Evolutionary conservation across 306 rosid genomes (phyloP).

Genomic region (Datisca glomerata): DNA sequence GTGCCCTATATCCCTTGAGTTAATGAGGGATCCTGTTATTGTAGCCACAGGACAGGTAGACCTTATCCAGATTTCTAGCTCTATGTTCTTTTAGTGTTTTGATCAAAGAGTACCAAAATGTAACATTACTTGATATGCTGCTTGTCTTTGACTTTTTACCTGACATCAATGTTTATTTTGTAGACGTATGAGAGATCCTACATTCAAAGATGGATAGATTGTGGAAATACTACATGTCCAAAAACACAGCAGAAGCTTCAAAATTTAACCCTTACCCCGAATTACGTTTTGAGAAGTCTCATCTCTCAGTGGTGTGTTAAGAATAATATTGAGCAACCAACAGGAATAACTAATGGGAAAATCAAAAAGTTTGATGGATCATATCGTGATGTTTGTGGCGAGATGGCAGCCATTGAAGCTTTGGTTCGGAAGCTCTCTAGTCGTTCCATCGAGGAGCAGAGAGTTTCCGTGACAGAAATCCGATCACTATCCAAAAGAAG

Average conservation of each 20-base stretch:
- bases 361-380: constrained; percentile 83
- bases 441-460: constrained; percentile 48
- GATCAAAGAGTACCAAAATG: not conserved
- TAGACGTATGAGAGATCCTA: constrained; percentile 94
- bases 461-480: constrained; percentile 68
- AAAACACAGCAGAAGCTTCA: constrained; percentile 96
- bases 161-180: constrained; percentile 6
- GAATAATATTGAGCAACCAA: constrained; percentile 76
- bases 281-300: constrained; percentile 84
- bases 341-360: constrained; percentile 75
- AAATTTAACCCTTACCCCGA: constrained; percentile 73
- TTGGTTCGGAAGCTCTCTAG: constrained; percentile 66
- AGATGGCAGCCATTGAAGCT: constrained; percentile 61
- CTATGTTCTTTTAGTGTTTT: not conserved
- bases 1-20: constrained; percentile 93
- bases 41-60: constrained; percentile 96
- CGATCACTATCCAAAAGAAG: constrained; percentile 88
- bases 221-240: constrained; percentile 81
- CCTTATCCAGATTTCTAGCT: constrained; percentile 2
- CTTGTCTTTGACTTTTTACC: not conserved
- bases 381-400: constrained; percentile 73
- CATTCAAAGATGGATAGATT: constrained; percentile 95
- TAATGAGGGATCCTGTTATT: constrained; percentile 97
- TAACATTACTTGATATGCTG: not conserved
- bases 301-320: constrained; percentile 75